Conservation (phyloP, 768 basidiomycete species). For the Thelephora ganbajun region DNA sequence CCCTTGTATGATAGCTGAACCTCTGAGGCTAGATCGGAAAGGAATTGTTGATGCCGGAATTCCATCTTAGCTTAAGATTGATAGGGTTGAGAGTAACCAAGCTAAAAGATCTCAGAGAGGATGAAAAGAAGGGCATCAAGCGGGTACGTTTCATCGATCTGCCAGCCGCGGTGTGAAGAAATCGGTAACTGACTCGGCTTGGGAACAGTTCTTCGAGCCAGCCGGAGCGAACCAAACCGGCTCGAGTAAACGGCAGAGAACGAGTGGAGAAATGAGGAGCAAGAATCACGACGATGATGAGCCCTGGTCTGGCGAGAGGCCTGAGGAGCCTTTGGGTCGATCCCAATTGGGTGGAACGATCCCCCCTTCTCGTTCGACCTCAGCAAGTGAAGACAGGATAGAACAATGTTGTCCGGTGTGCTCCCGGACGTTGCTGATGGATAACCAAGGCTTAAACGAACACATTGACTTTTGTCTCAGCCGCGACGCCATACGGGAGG, state of each 20-base stretch:
- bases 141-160: conserved; percentile 32
- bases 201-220: conserved; percentile 43
- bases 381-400: conserved; percentile 2
- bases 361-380: conserved; percentile 2
- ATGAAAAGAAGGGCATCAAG: conserved; percentile 48
- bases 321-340: not conserved
- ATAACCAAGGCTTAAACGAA: conserved; percentile 72
- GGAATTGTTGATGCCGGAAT: conserved; percentile 67
- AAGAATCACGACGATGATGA: not conserved
- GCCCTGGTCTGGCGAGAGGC: not conserved
- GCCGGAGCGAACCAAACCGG: conserved; percentile 5
- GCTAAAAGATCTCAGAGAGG: conserved; percentile 63
- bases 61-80: conserved; percentile 68
- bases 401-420: conserved; percentile 60
- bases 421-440: conserved; percentile 38
- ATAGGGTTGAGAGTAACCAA: conserved; percentile 85
- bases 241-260: conserved; percentile 11
- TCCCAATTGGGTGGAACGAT: not conserved
- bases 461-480: conserved; percentile 87
- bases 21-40: conserved; percentile 46
- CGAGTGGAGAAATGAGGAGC: conserved; percentile 1
- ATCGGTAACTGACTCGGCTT: not conserved
- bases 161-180: not conserved
- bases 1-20: not conserved
- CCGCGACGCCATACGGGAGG: conserved; percentile 59